Conservation (phyloP, 129 eudicot species). For the Kitagawia praeruptora region DNA sequence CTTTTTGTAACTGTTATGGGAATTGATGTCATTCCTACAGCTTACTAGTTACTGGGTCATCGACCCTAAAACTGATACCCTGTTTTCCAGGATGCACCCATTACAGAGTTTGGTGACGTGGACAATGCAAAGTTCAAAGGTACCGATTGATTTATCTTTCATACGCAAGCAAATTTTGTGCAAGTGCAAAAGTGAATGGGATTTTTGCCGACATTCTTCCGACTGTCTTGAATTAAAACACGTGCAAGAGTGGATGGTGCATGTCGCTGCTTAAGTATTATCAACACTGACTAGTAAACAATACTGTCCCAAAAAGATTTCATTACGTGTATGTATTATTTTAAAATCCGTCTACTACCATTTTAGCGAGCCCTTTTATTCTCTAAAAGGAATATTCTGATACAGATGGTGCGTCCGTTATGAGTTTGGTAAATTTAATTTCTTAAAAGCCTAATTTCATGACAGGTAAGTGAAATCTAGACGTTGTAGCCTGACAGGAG, state of each 20-base stretch:
- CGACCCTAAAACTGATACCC: constrained; percentile 4
- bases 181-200: not conserved
- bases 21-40: not conserved
- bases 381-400: not conserved
- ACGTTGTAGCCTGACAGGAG: not conserved
- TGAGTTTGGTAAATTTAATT: not conserved
- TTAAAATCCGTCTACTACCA: not conserved
- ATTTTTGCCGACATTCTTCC: not conserved
- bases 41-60: not conserved
- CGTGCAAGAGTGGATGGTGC: not conserved
- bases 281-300: not conserved
- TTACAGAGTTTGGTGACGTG: constrained; percentile 86
- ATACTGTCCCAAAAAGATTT: not conserved
- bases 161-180: not conserved
- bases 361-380: not conserved
- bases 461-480: not conserved
- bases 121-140: constrained; percentile 76
- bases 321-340: not conserved
- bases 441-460: not conserved
- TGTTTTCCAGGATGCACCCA: constrained; percentile 82
- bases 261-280: not conserved
- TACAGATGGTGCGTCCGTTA: not conserved
- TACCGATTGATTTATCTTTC: constrained; percentile 9
- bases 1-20: not conserved
- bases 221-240: not conserved